Evolutionary conservation across 2,329 filamentous ascomycete genomes (phyloP).

Genomic region (Boeremia exigua): DNA sequence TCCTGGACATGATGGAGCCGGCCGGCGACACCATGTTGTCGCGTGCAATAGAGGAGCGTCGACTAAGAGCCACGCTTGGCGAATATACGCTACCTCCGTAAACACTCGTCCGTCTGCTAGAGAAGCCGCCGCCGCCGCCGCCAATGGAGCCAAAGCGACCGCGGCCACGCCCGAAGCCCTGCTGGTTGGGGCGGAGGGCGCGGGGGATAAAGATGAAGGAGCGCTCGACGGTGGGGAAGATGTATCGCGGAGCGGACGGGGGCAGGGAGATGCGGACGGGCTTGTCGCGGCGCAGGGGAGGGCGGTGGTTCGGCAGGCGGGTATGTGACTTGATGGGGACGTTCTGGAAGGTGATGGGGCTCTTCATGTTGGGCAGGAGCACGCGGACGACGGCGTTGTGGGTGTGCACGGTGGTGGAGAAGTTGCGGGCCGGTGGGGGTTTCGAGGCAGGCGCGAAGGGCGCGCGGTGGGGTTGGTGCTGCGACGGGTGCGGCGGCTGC

Average conservation of each 20-base stretch:
- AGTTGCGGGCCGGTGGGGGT: constrained; percentile 50
- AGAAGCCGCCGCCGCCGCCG: constrained; percentile 66
- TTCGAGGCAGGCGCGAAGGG: constrained; percentile 35
- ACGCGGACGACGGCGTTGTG: constrained; percentile 87
- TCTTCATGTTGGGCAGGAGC: constrained; percentile 76
- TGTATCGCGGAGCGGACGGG: constrained; percentile 78
- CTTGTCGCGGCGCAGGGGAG: constrained; percentile 92
- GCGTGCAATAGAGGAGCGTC: constrained; percentile 78
- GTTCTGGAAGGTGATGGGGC: constrained; percentile 72
- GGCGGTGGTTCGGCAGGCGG: constrained; percentile 90
- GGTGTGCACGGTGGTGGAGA: constrained; percentile 83
- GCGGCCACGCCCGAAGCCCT: constrained; percentile 70
- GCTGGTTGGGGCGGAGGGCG: constrained; percentile 90
- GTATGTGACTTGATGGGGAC: constrained; percentile 90
- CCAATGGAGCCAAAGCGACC: constrained; percentile 73
- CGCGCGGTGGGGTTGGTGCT: constrained; percentile 25
- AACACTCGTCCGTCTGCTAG: constrained; percentile 79
- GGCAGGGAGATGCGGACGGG: constrained; percentile 93
- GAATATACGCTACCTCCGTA: constrained; percentile 83
- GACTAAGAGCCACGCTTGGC: constrained; percentile 85
- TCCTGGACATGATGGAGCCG: constrained; percentile 76
- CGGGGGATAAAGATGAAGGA: constrained; percentile 99
- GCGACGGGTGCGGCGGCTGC: constrained; percentile 9
- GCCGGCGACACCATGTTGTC: constrained; percentile 80
- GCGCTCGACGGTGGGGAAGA: constrained; percentile 86